Conservation (phyloP, 345 rosid species). For the Clarkia xantiana region DNA sequence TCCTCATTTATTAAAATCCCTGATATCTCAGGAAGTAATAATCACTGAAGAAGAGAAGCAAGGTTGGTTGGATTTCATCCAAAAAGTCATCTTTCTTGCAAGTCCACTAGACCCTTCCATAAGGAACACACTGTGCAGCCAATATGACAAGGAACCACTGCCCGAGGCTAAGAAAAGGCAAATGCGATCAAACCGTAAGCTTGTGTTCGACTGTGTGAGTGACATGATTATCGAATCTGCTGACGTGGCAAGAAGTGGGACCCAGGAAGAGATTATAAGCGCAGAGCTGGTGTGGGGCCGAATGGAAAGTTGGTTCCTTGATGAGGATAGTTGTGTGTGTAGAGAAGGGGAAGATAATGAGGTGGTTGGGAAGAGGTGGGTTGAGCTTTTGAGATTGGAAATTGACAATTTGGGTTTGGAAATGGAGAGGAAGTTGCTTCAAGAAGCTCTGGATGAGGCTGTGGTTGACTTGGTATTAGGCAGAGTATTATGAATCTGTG, state of each 20-base stretch:
- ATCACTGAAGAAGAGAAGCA: conserved; percentile 17
- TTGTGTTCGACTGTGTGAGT: conserved; percentile 62
- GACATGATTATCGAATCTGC: conserved; percentile 28
- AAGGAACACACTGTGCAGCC: conserved; percentile 33
- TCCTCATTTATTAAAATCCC: conserved; percentile 16
- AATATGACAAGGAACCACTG: conserved; percentile 31
- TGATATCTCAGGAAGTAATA: conserved; percentile 6
- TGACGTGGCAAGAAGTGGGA: conserved; percentile 9
- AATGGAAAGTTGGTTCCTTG: conserved; percentile 46
- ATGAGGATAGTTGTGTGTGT: conserved; percentile 18
- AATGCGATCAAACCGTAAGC: conserved; percentile 46
- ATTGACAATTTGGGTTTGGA: conserved; percentile 35
- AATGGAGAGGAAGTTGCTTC: conserved; percentile 48
- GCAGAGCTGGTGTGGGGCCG: conserved; percentile 55
- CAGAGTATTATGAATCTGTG: conserved; percentile 11
- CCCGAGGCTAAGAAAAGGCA: conserved; percentile 65
- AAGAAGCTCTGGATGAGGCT: conserved; percentile 71
- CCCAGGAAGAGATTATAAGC: conserved; percentile 12
- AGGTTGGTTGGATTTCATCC: conserved; percentile 49
- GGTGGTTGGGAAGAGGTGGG: conserved; percentile 64
- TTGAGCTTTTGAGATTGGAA: conserved; percentile 31
- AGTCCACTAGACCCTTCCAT: conserved; percentile 67
- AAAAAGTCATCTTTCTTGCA: conserved; percentile 43
- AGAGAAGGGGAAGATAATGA: conserved; percentile 34
- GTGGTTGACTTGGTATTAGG: conserved; percentile 33